These are phyloP conservation scores for Pistacia atlantica DNA, from an alignment of 345 rosid genomes.

Conservation along the genomic window DNA sequence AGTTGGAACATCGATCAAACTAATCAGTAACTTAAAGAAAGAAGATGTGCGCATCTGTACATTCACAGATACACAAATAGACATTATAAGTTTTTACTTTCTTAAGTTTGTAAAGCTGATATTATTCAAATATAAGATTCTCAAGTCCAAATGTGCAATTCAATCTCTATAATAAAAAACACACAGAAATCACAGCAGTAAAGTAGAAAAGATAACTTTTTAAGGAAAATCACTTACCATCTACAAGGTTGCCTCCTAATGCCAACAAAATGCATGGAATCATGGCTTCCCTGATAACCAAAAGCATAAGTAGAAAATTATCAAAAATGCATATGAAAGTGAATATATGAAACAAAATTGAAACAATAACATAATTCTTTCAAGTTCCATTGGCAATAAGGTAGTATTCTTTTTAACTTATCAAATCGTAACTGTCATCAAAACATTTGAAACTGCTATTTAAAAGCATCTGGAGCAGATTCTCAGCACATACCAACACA, in stretches of 20 bases:
- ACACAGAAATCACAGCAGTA: not conserved
- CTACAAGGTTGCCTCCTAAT: slow-evolving; percentile 94
- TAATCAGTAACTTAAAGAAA: not conserved
- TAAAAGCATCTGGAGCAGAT: slow-evolving; percentile 6
- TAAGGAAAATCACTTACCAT: slow-evolving; percentile 50
- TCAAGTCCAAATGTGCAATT: not conserved
- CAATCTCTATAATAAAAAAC: not conserved
- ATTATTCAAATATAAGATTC: not conserved
- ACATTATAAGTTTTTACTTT: not conserved
- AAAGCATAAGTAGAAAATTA: slow-evolving; percentile 6
- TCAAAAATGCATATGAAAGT: slow-evolving; percentile 3
- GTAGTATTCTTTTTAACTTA: not conserved
- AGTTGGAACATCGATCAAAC: not conserved
- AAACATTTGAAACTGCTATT: not conserved
- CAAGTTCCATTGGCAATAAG: not conserved
- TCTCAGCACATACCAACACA: not conserved
- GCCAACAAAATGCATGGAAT: slow-evolving; percentile 95
- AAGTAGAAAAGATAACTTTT: not conserved
- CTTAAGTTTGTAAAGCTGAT: not conserved
- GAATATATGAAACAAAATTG: not conserved
- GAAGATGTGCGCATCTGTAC: not conserved
- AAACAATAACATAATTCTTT: not conserved
- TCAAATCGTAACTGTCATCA: not conserved
- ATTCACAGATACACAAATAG: not conserved
- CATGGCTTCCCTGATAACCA: slow-evolving; percentile 84